Evolutionary conservation across 1,284 basidiomycete genomes (phyloP), one percentile per base, ranked within the genome.

Genomic region (Moesziomyces aphidis): DNA sequence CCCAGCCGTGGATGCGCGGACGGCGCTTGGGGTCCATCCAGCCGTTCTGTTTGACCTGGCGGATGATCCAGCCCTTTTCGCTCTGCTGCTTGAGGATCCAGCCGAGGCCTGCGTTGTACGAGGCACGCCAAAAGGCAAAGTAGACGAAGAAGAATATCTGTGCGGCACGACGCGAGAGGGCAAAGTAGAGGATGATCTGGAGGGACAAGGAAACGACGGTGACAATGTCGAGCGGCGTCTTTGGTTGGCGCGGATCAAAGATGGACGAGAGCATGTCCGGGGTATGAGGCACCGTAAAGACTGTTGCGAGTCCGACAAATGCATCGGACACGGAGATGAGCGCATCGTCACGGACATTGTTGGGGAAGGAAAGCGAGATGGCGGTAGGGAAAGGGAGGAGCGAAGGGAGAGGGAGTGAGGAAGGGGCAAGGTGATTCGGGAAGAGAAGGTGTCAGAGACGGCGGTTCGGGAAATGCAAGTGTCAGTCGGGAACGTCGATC

Each of bases 81-180:
- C 92, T 94, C 86, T 99, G 96, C 82, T 92, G 91, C 22, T 94
- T 94, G 58, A 99, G 88, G 9, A 98, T 89, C 90, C 92, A 97
- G 0, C 95, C 96, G 53, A 99, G 89, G 0, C 96, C 96, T 50
- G 89, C 91, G 85, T 99, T 94, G 85, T 99, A 99, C 11, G 93
- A 91, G 9, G 89, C 89, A 13, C 96, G 88, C 95, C 95, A 99
- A 85, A 98, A 94, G 15, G 90, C 90, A 85, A 99, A 98, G 86
- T 93, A 94, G 69, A 91, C 62, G 34, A 94, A 86, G 86, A 95
- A 96, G 85, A 96, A 91, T 49, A 67, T 31, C 50, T 77, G 77
- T 5, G 78, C 65, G 4, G 61, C 42, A 1, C 88, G 64, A 55
- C 88, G 89, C 0, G 90, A 87, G 2, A 88, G 62, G 10, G 88